Percentiles rank a stretch among this genome's conserved stretches.
These are phyloP conservation scores for Boletus subcaerulescens DNA, from an alignment of 768 basidiomycete genomes.

Conservation along the genomic window DNA sequence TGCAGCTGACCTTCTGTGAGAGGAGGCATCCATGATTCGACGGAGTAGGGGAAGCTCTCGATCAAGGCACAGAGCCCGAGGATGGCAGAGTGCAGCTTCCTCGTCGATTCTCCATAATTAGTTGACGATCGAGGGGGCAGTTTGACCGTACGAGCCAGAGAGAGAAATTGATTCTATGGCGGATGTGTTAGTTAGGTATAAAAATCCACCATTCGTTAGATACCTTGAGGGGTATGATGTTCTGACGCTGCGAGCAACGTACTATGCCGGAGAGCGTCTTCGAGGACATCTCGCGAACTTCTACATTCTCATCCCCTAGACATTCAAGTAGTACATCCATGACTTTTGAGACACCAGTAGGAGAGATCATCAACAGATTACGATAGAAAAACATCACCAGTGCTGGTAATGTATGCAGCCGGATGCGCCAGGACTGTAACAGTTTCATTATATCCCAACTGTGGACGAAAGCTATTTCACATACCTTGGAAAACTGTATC, in stretches of 20 bases:
- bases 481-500: constrained; percentile 75
- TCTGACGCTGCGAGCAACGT: constrained; percentile 86
- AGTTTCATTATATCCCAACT: constrained; percentile 10
- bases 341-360: constrained; percentile 61
- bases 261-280: constrained; percentile 83
- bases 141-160: constrained; percentile 54
- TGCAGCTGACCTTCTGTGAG: constrained; percentile 63
- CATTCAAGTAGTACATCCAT: constrained; percentile 85
- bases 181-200: constrained; percentile 4
- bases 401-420: constrained; percentile 83
- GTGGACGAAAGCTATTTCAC: constrained; percentile 16
- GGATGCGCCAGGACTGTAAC: constrained; percentile 83
- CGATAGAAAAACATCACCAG: constrained; percentile 90
- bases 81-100: constrained; percentile 82
- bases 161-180: constrained; percentile 73
- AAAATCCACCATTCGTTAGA: constrained; percentile 3
- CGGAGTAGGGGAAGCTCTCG: constrained; percentile 93
- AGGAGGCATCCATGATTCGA: constrained; percentile 89
- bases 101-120: constrained; percentile 67
- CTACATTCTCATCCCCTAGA: constrained; percentile 85
- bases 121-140: constrained; percentile 71
- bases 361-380: constrained; percentile 75
- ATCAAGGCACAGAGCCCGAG: constrained; percentile 92
- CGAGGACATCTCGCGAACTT: constrained; percentile 90
- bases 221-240: constrained; percentile 82